Conservation (phyloP, 164 flowering plant genomes). For the Dillenia turbinata region DNA sequence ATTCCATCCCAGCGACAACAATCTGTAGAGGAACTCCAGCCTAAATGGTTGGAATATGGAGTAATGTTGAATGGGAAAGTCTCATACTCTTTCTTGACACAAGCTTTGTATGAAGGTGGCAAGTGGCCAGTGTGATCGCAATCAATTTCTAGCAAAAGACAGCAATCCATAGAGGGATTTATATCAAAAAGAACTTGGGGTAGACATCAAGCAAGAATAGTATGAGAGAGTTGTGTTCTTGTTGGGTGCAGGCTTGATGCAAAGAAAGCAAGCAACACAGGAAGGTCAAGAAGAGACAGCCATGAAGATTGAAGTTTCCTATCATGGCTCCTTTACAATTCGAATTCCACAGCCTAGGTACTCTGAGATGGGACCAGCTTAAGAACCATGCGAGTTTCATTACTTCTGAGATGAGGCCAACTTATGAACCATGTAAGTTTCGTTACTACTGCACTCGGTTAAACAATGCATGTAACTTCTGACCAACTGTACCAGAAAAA, state of each 20-base stretch:
- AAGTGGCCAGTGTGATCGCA: slow-evolving; percentile 40
- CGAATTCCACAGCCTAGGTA: too few relatives aligned
- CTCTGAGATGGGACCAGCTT: too few relatives aligned
- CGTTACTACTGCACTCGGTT: too few relatives aligned
- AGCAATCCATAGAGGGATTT: slow-evolving; percentile 35
- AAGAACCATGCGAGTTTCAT: too few relatives aligned
- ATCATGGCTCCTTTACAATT: neutral
- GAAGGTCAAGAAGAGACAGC: too few relatives aligned
- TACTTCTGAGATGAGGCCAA: too few relatives aligned
- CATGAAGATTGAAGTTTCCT: neutral
- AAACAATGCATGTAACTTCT: too few relatives aligned
- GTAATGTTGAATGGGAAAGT: too few relatives aligned
- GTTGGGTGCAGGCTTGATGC: slow-evolving; percentile 24
- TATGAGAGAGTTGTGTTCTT: slow-evolving; percentile 32
- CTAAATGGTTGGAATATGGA: slow-evolving; percentile 30
- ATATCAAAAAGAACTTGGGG: slow-evolving; percentile 27
- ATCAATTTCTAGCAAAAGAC: slow-evolving; percentile 47
- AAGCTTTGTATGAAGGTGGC: neutral
- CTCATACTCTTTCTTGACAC: too few relatives aligned
- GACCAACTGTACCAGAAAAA: too few relatives aligned
- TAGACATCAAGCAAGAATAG: slow-evolving; percentile 19
- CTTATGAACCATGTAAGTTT: too few relatives aligned
- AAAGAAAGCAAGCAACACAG: neutral
- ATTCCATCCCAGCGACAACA: slow-evolving; percentile 64
- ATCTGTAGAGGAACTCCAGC: slow-evolving; percentile 27